Evolutionary conservation across 345 rosid genomes (phyloP).

Genomic region (Boechera divaricarpa): DNA sequence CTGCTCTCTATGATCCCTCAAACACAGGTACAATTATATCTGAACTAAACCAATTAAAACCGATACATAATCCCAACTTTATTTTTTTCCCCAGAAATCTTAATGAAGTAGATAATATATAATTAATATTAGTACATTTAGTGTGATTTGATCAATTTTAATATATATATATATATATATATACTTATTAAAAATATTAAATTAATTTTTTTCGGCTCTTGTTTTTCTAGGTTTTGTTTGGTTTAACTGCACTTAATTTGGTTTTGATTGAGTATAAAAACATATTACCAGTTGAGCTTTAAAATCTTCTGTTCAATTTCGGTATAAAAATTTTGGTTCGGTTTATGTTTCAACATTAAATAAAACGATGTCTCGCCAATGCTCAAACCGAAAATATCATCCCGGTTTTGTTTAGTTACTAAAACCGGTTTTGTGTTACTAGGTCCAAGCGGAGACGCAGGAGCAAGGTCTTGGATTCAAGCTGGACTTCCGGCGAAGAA

Average conservation of each 20-base stretch:
- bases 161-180: too few species aligned
- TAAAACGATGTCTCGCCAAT: not conserved
- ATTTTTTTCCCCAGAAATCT: not conserved
- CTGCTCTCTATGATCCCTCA: conserved; percentile 62
- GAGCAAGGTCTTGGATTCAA: conserved; percentile 58
- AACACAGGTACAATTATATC: conserved; percentile 31
- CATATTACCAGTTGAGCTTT: not conserved
- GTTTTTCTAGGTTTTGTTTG: not conserved
- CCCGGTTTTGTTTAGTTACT: not conserved
- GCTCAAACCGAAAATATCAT: not conserved
- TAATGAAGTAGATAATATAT: not conserved
- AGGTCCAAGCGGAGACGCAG: conserved; percentile 63
- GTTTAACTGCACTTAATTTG: not conserved
- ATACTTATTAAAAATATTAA: too few species aligned
- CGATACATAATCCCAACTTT: not conserved
- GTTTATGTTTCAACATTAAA: not conserved
- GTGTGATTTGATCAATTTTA: not conserved
- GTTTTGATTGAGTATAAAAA: not conserved
- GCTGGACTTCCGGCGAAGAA: conserved; percentile 54
- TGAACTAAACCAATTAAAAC: not conserved
- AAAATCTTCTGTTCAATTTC: not conserved
- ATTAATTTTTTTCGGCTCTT: not conserved
- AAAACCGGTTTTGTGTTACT: not conserved
- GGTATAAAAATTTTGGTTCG: not conserved
- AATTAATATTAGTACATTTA: too few species aligned